Evolutionary conservation across 2,329 filamentous ascomycete genomes (phyloP).

Genomic region (Xylaria sp.): DNA sequence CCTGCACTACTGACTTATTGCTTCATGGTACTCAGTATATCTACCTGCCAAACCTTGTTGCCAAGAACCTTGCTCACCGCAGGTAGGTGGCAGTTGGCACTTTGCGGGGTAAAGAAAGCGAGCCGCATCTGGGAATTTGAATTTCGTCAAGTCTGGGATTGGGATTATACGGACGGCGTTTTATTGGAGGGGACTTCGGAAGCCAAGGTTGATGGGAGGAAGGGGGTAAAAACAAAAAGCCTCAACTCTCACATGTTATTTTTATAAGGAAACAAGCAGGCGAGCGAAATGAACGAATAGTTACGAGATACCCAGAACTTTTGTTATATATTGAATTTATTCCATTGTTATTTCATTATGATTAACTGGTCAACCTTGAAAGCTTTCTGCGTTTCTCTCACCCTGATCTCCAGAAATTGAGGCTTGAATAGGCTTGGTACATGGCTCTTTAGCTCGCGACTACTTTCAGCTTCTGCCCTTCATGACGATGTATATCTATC

Average conservation of each 20-base stretch:
- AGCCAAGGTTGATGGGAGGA: neutral
- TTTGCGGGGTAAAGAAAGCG: slow-evolving; percentile 5
- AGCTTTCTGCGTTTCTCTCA: neutral
- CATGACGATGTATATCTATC: too few species aligned
- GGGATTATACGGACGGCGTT: slow-evolving; percentile 6
- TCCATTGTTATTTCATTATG: neutral
- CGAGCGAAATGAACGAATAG: slow-evolving; percentile 13
- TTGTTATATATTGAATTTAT: slow-evolving; percentile 28
- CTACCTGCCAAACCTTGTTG: neutral
- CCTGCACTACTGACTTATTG: neutral
- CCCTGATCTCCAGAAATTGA: neutral
- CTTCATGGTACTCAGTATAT: neutral
- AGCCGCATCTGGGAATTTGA: neutral
- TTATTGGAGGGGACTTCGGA: slow-evolving; percentile 7
- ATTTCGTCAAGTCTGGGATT: neutral
- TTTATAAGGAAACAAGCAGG: slow-evolving; percentile 26
- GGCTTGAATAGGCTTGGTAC: neutral
- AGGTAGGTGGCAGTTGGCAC: neutral
- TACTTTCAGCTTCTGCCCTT: neutral
- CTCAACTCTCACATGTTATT: slow-evolving; percentile 6
- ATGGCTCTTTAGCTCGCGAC: too few species aligned
- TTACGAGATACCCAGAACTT: slow-evolving; percentile 42
- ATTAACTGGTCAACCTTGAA: neutral
- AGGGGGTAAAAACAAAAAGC: neutral
- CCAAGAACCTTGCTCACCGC: slow-evolving; percentile 9